Conservation (phyloP, 495 filamentous ascomycete species). For the Daldinia loculata region DNA sequence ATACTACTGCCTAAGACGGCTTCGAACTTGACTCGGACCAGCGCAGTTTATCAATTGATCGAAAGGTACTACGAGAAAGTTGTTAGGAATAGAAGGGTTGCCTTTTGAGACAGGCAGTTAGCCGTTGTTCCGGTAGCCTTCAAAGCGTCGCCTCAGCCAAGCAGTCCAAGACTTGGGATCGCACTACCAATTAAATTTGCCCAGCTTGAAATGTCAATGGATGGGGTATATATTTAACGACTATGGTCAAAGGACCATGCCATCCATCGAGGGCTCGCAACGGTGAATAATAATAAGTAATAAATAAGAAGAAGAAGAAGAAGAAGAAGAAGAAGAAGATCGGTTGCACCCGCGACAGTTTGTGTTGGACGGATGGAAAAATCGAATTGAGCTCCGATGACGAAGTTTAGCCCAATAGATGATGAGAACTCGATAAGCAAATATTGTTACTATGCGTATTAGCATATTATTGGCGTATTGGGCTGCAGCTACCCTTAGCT, state of each 20-base stretch:
- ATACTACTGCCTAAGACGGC: neutral
- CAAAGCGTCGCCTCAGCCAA: neutral
- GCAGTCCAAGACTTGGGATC: neutral
- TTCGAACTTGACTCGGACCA: conserved; percentile 5
- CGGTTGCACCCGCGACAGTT: conserved; percentile 4
- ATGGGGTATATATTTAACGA: conserved; percentile 14
- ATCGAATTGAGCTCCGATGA: conserved; percentile 12
- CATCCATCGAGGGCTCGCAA: conserved; percentile 22
- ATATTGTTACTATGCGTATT: neutral
- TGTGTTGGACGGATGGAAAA: conserved; percentile 12
- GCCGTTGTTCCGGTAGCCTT: conserved; percentile 9
- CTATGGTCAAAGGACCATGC: conserved; percentile 26
- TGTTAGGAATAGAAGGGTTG: neutral
- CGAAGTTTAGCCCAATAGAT: conserved; percentile 31
- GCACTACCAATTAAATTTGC: conserved; percentile 9
- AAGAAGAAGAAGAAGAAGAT: neutral
- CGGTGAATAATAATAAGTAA: neutral
- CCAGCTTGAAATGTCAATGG: conserved; percentile 3
- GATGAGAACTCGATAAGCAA: conserved; percentile 28
- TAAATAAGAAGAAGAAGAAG: neutral
- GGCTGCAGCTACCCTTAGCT: conserved; percentile 25
- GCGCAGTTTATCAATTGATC: neutral
- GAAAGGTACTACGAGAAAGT: neutral
- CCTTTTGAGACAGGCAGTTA: conserved; percentile 8
- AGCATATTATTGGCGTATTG: neutral